Conservation (phyloP, 1,284 basidiomycete species). For the Chondrostereum purpureum region DNA sequence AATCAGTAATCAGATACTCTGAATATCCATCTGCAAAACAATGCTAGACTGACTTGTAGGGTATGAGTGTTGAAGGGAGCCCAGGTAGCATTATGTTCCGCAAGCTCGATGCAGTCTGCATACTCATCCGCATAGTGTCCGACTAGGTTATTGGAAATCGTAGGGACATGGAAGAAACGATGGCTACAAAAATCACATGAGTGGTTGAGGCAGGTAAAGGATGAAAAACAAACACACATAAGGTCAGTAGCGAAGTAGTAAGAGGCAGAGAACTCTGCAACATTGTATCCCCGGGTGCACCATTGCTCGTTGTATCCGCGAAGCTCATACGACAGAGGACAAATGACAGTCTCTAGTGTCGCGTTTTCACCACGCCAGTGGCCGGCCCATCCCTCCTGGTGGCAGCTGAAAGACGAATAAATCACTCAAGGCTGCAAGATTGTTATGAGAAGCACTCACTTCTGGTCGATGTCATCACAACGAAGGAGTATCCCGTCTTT, state of each 20-base stretch:
- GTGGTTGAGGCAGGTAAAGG: not conserved
- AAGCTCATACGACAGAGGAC: slow-evolving; percentile 7
- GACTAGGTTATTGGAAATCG: slow-evolving; percentile 35
- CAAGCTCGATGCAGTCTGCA: not conserved
- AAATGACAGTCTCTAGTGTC: slow-evolving; percentile 8
- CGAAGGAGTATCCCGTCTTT: slow-evolving; percentile 8
- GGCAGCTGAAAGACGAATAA: slow-evolving; percentile 1
- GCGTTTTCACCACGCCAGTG: slow-evolving; percentile 9
- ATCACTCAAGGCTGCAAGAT: not conserved
- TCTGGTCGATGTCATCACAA: slow-evolving; percentile 8
- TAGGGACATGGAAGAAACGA: slow-evolving; percentile 62
- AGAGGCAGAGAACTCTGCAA: slow-evolving; percentile 2
- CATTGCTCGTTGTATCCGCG: slow-evolving; percentile 4
- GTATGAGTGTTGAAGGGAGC: not conserved
- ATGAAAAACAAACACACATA: slow-evolving; percentile 3
- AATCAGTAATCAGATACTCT: too few species aligned
- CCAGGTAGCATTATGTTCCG: not conserved
- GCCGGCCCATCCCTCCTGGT: slow-evolving; percentile 9
- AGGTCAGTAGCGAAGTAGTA: slow-evolving; percentile 11
- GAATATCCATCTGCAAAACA: too few species aligned
- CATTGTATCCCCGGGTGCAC: slow-evolving; percentile 5
- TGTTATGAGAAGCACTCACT: slow-evolving; percentile 1
- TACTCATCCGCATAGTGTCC: not conserved
- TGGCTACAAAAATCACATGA: not conserved
- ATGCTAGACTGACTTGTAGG: not conserved